These are phyloP conservation scores for Alternaria longipes DNA, from an alignment of 2,329 filamentous ascomycete species.

Conservation along the genomic window DNA sequence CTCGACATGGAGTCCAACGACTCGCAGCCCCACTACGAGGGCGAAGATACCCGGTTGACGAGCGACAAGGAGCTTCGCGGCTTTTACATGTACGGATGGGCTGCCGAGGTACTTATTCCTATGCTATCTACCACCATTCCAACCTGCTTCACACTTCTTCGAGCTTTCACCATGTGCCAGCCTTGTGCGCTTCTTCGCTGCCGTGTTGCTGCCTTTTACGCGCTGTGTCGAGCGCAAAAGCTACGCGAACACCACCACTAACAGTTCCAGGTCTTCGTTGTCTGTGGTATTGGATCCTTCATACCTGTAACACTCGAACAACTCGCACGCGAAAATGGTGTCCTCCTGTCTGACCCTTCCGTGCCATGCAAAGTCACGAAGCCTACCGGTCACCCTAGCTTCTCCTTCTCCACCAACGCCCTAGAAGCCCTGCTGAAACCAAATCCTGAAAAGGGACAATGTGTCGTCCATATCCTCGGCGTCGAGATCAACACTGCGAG, in stretches of 20 bases:
- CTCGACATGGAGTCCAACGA: constrained; percentile 47
- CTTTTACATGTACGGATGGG: constrained; percentile 97
- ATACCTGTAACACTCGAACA: constrained; percentile 96
- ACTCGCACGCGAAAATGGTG: constrained; percentile 89
- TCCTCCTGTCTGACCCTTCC: constrained; percentile 78
- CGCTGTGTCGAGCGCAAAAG: neutral
- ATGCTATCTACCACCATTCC: neutral
- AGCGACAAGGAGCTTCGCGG: constrained; percentile 86
- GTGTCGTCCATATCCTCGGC: constrained; percentile 82
- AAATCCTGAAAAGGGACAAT: constrained; percentile 64
- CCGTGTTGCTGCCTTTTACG: neutral
- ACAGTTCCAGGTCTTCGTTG: constrained; percentile 74
- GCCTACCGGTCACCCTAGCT: constrained; percentile 53
- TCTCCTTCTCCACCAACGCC: constrained; percentile 28
- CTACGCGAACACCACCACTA: constrained; percentile 10
- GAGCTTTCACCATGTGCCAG: neutral
- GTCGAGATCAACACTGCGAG: constrained; percentile 92
- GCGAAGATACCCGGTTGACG: constrained; percentile 88
- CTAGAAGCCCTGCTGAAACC: constrained; percentile 29
- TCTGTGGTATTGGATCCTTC: constrained; percentile 86
- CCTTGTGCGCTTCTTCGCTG: neutral
- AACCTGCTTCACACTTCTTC: neutral
- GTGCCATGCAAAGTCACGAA: constrained; percentile 77
- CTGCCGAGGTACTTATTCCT: constrained; percentile 70
- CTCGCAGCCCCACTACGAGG: constrained; percentile 68